Evolutionary conservation across 352 stramenopile genomes (phyloP).

Genomic region (Pythium guiyangense): DNA sequence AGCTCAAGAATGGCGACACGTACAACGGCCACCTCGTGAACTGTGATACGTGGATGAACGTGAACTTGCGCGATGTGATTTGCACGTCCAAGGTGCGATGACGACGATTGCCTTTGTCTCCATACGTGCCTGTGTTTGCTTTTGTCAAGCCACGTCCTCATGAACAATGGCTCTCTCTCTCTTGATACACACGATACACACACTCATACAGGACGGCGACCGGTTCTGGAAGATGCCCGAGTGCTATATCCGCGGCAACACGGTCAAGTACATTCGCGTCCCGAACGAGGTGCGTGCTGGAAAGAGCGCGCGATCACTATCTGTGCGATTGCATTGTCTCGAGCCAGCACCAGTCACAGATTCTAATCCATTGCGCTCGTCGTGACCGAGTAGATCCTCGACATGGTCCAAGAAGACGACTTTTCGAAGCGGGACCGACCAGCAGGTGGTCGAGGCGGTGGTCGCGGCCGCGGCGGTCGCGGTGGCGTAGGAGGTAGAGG

Average conservation of each 20-base stretch:
- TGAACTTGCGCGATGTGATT: conserved; percentile 98
- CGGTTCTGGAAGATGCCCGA: conserved; percentile 98
- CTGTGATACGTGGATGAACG: conserved; percentile 99
- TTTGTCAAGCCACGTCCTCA: not conserved
- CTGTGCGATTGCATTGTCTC: not conserved
- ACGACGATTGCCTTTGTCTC: not conserved
- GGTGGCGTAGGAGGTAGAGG: conserved; percentile 35
- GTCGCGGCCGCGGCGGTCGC: conserved; percentile 65
- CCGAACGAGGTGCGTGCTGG: conserved; percentile 86
- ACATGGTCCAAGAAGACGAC: conserved; percentile 95
- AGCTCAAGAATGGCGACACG: conserved; percentile 99
- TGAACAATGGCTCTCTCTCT: not conserved
- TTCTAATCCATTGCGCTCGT: not conserved
- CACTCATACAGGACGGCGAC: conserved; percentile 85
- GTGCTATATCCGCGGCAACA: conserved; percentile 98
- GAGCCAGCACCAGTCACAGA: too few species aligned
- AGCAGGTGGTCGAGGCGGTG: conserved; percentile 31
- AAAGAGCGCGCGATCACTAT: not conserved
- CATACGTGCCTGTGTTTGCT: not conserved
- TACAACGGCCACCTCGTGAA: conserved; percentile 98
- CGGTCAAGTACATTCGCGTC: conserved; percentile 98
- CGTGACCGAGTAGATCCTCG: conserved; percentile 62
- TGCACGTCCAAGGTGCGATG: conserved; percentile 91
- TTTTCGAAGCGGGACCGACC: conserved; percentile 78
- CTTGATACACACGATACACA: not conserved